phyloP scores from a whole-genome alignment of 2,329 filamentous ascomycete species.

The Exophiala bonariae region DNA sequence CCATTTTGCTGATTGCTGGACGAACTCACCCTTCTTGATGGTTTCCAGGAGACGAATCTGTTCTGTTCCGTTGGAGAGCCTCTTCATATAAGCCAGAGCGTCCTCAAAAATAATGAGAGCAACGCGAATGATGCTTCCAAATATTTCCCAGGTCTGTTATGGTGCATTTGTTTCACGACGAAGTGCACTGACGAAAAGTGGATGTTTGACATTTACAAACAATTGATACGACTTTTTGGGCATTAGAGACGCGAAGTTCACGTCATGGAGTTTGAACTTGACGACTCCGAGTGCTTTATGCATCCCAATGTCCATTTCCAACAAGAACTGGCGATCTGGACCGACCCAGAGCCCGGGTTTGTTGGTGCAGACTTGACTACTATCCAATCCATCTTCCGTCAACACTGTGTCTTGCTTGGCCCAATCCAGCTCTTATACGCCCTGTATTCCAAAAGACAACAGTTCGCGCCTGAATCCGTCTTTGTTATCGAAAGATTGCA shows the following conservation, averaged over 20 bases:
- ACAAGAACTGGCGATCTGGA: background rate
- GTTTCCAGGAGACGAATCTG: background rate
- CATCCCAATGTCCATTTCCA: slow-evolving; percentile 4
- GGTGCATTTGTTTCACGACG: background rate
- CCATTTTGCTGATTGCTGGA: background rate
- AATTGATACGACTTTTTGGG: background rate
- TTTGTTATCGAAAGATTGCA: slow-evolving; percentile 4
- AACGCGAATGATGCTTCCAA: background rate
- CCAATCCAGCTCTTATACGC: slow-evolving; percentile 10
- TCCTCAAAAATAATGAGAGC: background rate
- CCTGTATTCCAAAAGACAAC: slow-evolving; percentile 8
- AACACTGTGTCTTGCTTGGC: slow-evolving; percentile 2
- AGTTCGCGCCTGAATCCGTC: background rate
- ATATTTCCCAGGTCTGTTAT: background rate
- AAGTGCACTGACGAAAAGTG: background rate
- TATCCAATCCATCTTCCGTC: too few relatives aligned
- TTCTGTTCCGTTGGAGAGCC: background rate
- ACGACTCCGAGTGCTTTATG: slow-evolving; percentile 1
- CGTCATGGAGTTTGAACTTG: slow-evolving; percentile 2
- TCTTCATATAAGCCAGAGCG: background rate
- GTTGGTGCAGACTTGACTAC: too few relatives aligned
- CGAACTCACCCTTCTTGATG: background rate
- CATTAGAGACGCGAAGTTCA: background rate
- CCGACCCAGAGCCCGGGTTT: background rate
- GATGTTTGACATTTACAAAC: slow-evolving; percentile 5